Evolutionary conservation across 129 eudicot species (phyloP).

Genomic region (Flaveria bidentis): DNA sequence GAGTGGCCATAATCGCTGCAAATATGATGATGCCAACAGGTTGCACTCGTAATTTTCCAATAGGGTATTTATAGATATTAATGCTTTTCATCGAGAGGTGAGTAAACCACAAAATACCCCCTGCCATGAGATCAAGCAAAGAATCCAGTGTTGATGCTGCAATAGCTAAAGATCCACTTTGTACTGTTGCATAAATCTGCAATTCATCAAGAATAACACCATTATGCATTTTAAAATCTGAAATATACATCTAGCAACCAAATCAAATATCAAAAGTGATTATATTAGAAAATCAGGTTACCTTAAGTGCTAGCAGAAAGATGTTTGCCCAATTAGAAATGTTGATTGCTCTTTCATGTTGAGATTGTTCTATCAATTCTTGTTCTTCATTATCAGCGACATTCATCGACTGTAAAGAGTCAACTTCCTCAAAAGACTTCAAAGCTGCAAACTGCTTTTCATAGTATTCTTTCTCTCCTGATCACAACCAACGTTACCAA

Average conservation of each 20-base stretch:
- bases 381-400: constrained; percentile 42
- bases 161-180: constrained; percentile 74
- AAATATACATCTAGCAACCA: not conserved
- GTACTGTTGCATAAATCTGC: constrained; percentile 64
- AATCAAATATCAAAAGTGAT: not conserved
- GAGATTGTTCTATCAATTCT: constrained; percentile 47
- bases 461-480: constrained; percentile 74
- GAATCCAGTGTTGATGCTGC: constrained; percentile 82
- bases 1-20: constrained; percentile 85
- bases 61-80: constrained; percentile 69
- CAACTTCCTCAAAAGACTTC: constrained; percentile 69
- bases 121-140: constrained; percentile 77
- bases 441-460: constrained; percentile 65
- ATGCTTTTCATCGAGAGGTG: constrained; percentile 65
- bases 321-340: constrained; percentile 65
- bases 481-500: constrained; percentile 17
- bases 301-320: constrained; percentile 55
- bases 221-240: not conserved
- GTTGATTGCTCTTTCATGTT: constrained; percentile 68
- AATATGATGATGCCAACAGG: constrained; percentile 76
- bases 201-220: constrained; percentile 7
- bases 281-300: constrained; percentile 18
- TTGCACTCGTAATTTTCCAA: constrained; percentile 69
- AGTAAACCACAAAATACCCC: constrained; percentile 74
- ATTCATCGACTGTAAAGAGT: constrained; percentile 36